phyloP scores from a whole-genome alignment of 768 basidiomycete species.

The Polyporus arcularius region DNA sequence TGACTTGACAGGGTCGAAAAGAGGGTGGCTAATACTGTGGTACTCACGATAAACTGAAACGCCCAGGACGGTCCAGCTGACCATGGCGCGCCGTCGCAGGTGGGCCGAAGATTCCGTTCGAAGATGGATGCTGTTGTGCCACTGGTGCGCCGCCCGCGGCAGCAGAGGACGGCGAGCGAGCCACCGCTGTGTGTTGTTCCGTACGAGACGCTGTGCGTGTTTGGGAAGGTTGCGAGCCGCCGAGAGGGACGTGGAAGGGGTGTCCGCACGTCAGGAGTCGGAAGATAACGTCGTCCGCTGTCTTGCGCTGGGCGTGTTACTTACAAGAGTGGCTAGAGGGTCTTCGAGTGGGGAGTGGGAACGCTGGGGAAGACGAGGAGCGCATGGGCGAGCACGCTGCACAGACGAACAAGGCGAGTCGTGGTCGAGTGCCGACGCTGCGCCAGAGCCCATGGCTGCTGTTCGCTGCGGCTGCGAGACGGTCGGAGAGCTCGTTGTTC shows the following conservation, averaged over 20 bases:
- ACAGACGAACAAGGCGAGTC: neutral
- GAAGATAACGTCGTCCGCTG: neutral
- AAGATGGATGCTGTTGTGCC: neutral
- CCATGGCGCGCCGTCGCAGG: neutral
- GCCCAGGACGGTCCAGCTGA: no score
- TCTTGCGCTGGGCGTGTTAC: neutral
- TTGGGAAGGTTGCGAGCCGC: neutral
- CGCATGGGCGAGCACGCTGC: neutral
- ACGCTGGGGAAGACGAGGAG: neutral
- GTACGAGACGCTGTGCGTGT: neutral
- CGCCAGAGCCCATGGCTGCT: neutral
- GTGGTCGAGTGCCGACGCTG: neutral
- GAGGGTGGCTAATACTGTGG: no score
- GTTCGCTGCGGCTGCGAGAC: neutral
- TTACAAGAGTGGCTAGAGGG: neutral
- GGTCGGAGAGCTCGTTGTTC: constrained; percentile 8
- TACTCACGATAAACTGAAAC: no score
- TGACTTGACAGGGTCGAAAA: no score
- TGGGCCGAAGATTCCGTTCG: neutral
- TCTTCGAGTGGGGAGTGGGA: neutral
- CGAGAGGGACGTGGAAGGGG: neutral
- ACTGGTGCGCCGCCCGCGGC: neutral
- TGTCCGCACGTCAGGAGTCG: neutral
- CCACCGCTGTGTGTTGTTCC: neutral
- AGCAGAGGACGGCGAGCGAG: neutral